Evolutionary conservation across 2,329 filamentous ascomycete species (phyloP).

Genomic region (Purpureocillium lavendulum): DNA sequence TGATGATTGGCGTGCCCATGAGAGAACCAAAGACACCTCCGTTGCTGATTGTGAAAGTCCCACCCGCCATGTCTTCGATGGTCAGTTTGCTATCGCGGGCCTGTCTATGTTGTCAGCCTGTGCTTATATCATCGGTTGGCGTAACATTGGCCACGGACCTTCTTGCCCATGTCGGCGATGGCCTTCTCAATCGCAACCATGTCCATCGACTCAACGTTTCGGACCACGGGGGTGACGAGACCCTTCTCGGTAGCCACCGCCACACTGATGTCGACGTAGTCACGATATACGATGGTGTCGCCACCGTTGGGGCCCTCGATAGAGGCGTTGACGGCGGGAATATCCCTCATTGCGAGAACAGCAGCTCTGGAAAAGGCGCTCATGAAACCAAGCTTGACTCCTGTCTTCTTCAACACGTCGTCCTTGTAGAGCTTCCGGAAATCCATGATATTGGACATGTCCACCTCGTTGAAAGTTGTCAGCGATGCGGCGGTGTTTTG

Average conservation of each 20-base stretch:
- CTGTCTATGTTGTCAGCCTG: slow-evolving; percentile 29
- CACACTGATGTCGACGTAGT: slow-evolving; percentile 96
- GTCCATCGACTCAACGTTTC: slow-evolving; percentile 84
- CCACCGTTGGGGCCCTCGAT: slow-evolving; percentile 93
- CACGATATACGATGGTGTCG: slow-evolving; percentile 95
- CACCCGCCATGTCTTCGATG: slow-evolving; percentile 98
- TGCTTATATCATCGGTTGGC: neutral
- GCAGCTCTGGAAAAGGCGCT: slow-evolving; percentile 89
- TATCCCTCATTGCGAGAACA: slow-evolving; percentile 85
- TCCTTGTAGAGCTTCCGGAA: slow-evolving; percentile 98
- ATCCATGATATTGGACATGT: slow-evolving; percentile 97
- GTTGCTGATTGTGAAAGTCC: slow-evolving; percentile 97
- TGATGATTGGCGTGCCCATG: slow-evolving; percentile 98
- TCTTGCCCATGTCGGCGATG: slow-evolving; percentile 92
- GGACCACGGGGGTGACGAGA: slow-evolving; percentile 90
- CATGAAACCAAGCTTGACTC: slow-evolving; percentile 99
- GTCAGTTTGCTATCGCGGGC: slow-evolving; percentile 94
- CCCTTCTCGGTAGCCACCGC: slow-evolving; percentile 97
- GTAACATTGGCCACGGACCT: slow-evolving; percentile 45
- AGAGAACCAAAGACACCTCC: slow-evolving; percentile 94
- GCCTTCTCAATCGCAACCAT: slow-evolving; percentile 81
- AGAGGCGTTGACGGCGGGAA: slow-evolving; percentile 92
- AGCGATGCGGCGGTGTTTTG: slow-evolving; percentile 97
- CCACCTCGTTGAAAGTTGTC: slow-evolving; percentile 98
- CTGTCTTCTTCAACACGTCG: slow-evolving; percentile 88